Conservation (phyloP, 2,329 filamentous ascomycete species). For the Fusarium odoratissimum region DNA sequence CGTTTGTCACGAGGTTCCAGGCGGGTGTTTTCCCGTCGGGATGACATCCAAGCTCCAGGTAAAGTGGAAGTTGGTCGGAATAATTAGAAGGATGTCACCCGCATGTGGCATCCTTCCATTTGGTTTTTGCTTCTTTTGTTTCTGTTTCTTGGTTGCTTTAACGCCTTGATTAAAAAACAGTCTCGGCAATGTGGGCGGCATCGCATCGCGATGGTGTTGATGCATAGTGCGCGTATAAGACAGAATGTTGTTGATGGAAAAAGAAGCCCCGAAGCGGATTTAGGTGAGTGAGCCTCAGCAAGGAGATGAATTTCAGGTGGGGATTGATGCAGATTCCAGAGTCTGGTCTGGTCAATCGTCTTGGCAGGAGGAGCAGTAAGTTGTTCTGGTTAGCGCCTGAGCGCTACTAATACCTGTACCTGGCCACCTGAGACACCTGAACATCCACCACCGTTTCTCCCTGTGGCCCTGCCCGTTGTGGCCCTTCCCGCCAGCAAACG, state of each 20-base stretch:
- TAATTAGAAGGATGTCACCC: slow-evolving; percentile 3
- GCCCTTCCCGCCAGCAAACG: slow-evolving; percentile 6
- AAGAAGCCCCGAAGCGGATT: slow-evolving; percentile 14
- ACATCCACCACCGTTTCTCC: slow-evolving; percentile 26
- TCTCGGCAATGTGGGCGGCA: slow-evolving; percentile 19
- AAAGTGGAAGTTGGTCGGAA: slow-evolving; percentile 8
- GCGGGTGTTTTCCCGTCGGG: slow-evolving; percentile 1
- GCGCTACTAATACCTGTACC: background rate
- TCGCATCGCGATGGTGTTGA: background rate
- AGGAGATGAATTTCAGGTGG: slow-evolving; percentile 3
- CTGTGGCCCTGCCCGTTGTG: slow-evolving; percentile 10
- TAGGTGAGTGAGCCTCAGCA: slow-evolving; percentile 7
- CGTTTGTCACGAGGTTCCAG: slow-evolving; percentile 10
- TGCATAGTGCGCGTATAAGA: slow-evolving; percentile 22
- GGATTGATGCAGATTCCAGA: background rate
- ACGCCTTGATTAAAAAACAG: slow-evolving; percentile 13
- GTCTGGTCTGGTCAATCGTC: background rate
- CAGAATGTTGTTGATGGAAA: slow-evolving; percentile 39
- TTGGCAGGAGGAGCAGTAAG: slow-evolving; percentile 1
- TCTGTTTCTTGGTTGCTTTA: background rate
- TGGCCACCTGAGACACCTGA: slow-evolving; percentile 39
- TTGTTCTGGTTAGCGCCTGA: slow-evolving; percentile 8
- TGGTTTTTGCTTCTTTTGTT: slow-evolving; percentile 6
- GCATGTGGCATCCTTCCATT: background rate
- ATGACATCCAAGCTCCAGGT: background rate